Evolutionary conservation across 2,329 filamentous ascomycete genomes (phyloP).

Genomic region (Phyllosticta citrichinensis): DNA sequence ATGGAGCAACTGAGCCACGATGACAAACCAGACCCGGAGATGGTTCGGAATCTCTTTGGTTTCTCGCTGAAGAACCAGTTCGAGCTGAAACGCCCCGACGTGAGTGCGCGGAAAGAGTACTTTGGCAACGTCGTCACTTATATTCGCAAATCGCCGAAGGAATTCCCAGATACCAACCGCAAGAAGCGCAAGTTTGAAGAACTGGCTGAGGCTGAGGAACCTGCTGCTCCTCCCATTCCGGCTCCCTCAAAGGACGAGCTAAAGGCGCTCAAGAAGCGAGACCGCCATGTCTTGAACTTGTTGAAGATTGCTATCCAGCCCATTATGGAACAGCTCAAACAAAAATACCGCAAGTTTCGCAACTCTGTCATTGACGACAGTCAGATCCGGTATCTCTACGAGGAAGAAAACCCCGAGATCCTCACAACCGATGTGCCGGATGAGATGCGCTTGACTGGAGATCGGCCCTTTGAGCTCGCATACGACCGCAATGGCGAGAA

Average conservation of each 20-base stretch:
- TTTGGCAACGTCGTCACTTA: constrained; percentile 67
- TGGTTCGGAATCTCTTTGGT: constrained; percentile 73
- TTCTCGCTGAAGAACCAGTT: constrained; percentile 73
- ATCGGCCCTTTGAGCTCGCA: constrained; percentile 68
- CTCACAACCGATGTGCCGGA: constrained; percentile 51
- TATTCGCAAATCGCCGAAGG: constrained; percentile 65
- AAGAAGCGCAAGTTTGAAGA: constrained; percentile 76
- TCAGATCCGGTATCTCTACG: constrained; percentile 71
- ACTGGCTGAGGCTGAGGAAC: constrained; percentile 59
- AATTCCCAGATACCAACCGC: constrained; percentile 79
- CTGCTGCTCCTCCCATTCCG: constrained; percentile 45
- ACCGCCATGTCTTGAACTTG: constrained; percentile 73
- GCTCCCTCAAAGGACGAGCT: constrained; percentile 64
- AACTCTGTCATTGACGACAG: constrained; percentile 60
- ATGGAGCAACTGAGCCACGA: constrained; percentile 59
- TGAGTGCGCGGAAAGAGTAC: constrained; percentile 64
- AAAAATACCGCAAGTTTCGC: constrained; percentile 78
- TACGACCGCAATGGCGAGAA: constrained; percentile 69
- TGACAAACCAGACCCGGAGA: constrained; percentile 42
- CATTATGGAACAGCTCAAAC: constrained; percentile 94
- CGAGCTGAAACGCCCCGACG: constrained; percentile 55
- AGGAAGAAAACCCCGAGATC: constrained; percentile 65
- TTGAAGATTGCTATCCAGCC: constrained; percentile 85
- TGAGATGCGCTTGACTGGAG: constrained; percentile 37
- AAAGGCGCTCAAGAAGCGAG: constrained; percentile 68